Conservation (phyloP, 768 basidiomycete species). For the Strobilomyces confusus region DNA sequence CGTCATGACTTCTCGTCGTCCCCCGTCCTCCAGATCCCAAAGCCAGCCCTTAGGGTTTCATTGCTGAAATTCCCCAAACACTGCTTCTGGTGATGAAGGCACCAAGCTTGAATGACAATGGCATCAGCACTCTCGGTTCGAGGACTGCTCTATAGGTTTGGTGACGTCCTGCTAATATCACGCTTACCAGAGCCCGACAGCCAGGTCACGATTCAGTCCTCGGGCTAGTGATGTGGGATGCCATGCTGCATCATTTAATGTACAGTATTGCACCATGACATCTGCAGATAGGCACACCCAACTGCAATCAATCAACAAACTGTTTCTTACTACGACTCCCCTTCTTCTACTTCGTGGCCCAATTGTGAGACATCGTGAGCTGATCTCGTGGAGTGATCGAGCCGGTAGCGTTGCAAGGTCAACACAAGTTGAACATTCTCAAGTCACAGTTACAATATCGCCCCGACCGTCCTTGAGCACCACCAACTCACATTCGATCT, state of each 20-base stretch:
- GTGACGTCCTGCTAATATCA: neutral
- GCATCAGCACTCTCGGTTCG: conserved; percentile 17
- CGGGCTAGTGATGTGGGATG: neutral
- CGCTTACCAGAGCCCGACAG: conserved; percentile 15
- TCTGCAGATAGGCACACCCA: neutral
- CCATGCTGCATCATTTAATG: neutral
- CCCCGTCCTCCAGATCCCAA: neutral
- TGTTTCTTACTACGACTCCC: no score
- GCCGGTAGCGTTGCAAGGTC: neutral
- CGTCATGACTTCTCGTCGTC: no score
- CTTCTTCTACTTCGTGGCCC: neutral
- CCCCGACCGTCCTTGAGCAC: conserved; percentile 90
- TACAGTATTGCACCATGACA: neutral
- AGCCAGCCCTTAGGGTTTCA: conserved; percentile 12
- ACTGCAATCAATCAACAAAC: neutral
- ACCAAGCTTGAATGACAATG: neutral
- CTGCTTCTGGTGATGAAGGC: neutral
- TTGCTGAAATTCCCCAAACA: conserved; percentile 8
- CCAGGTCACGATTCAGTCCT: neutral
- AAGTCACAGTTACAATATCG: conserved; percentile 84
- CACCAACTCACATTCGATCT: conserved; percentile 87
- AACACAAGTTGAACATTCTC: conserved; percentile 1
- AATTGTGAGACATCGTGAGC: neutral
- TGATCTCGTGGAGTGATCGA: neutral
- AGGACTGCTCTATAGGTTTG: neutral